Percentiles rank a stretch among this genome's conserved stretches.
phyloP scores from a whole-genome alignment of 1,284 basidiomycete species.

The Ustilago trichophora region DNA sequence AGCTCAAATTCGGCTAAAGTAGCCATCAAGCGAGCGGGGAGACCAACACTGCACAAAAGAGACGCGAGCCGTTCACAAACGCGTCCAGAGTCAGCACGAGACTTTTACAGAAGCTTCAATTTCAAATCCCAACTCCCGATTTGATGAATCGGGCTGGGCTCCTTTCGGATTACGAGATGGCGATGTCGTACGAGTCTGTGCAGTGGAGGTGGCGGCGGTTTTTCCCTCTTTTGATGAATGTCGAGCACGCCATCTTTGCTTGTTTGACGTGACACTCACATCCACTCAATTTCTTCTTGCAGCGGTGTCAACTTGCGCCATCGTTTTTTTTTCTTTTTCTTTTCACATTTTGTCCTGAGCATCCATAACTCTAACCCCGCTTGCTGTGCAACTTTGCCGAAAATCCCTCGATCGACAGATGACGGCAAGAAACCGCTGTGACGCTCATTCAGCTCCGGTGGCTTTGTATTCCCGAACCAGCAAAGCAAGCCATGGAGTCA shows the following conservation, averaged over 20 bases:
- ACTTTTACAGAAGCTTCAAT: background rate
- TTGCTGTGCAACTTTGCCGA: constrained; percentile 7
- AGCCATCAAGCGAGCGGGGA: no score
- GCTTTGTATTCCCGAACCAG: constrained; percentile 2
- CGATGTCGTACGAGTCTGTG: no score
- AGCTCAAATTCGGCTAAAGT: no score
- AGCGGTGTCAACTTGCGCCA: constrained; percentile 6
- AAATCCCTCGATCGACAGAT: constrained; percentile 8
- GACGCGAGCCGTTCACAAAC: background rate
- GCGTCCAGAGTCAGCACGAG: constrained; percentile 5
- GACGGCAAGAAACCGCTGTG: constrained; percentile 1
- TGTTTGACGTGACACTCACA: constrained; percentile 31
- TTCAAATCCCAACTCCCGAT: no score
- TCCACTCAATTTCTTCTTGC: constrained; percentile 5
- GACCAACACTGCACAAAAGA: background rate
- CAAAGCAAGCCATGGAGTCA: background rate
- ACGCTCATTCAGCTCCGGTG: constrained; percentile 15
- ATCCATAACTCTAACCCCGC: no score
- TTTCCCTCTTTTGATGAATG: no score
- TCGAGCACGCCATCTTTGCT: constrained; percentile 24
- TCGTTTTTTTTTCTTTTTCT: no score
- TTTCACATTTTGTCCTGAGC: no score
- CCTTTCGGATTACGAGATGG: no score
- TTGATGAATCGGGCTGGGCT: no score
- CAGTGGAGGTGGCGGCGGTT: no score